phyloP scores from a whole-genome alignment of 2,329 filamentous ascomycete species.

The Aureobasidium sp. region DNA sequence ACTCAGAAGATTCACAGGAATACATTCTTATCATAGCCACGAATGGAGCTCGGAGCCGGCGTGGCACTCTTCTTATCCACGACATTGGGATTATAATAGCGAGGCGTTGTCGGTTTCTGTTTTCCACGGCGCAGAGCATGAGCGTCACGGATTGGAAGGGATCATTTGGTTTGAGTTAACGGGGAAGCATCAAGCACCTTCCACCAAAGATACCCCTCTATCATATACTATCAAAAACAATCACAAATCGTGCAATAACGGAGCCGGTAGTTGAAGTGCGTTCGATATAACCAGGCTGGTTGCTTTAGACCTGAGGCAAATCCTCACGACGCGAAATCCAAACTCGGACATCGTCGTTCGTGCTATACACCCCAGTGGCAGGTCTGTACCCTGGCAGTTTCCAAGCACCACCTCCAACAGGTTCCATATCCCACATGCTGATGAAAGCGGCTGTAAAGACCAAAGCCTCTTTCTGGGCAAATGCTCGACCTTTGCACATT shows the following conservation, averaged over 20 bases:
- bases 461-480: conserved; percentile 44
- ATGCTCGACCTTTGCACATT: conserved; percentile 44
- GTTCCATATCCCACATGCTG: conserved; percentile 49
- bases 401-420: conserved; percentile 39
- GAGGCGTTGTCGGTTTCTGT: conserved; percentile 10
- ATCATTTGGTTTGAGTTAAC: neutral
- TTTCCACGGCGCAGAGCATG: conserved; percentile 2
- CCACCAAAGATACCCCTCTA: neutral
- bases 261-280: neutral
- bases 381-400: conserved; percentile 43
- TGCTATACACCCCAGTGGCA: conserved; percentile 43
- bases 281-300: neutral
- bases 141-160: neutral
- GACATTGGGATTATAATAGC: conserved; percentile 8
- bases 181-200: neutral
- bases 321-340: conserved; percentile 34
- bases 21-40: neutral
- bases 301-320: neutral
- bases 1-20: neutral
- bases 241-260: neutral
- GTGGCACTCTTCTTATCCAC: neutral
- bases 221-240: neutral
- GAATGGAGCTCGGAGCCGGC: neutral
- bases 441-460: conserved; percentile 45
- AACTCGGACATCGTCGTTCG: conserved; percentile 46